Evolutionary conservation across 805 yeast species (phyloP).

Genomic region (Martiniozyma abietophila): DNA sequence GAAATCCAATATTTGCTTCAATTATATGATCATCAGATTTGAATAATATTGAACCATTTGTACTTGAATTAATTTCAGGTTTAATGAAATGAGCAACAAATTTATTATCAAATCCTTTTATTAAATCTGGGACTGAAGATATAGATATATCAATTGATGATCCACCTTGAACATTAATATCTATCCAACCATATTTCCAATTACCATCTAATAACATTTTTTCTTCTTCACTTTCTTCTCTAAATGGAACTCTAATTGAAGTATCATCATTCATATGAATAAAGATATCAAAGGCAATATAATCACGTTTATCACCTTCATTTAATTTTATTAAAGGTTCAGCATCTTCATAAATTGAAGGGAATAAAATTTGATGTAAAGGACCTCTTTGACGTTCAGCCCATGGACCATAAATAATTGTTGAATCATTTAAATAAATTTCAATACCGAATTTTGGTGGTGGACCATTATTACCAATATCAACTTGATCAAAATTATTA

Average conservation of each 20-base stretch:
- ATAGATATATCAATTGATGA: constrained; percentile 39
- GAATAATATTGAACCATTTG: constrained; percentile 77
- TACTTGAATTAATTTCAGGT: constrained; percentile 69
- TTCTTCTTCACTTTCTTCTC: constrained; percentile 73
- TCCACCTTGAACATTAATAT: constrained; percentile 47
- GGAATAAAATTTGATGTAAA: constrained; percentile 59
- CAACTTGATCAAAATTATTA: constrained; percentile 37
- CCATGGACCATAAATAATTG: constrained; percentile 90
- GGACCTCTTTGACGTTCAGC: constrained; percentile 75
- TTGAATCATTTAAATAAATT: constrained; percentile 47
- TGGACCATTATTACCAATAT: constrained; percentile 48
- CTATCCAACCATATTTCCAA: constrained; percentile 82
- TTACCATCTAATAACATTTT: too few relatives aligned
- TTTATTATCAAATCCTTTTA: constrained; percentile 45
- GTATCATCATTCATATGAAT: constrained; percentile 56
- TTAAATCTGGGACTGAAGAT: constrained; percentile 42
- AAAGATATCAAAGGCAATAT: constrained; percentile 47
- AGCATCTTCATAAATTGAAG: constrained; percentile 53
- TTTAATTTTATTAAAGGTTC: constrained; percentile 27
- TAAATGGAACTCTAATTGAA: constrained; percentile 65
- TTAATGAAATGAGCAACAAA: constrained; percentile 36
- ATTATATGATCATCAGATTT: constrained; percentile 50
- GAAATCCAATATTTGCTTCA: constrained; percentile 53
- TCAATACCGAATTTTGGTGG: constrained; percentile 58
- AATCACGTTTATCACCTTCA: constrained; percentile 46